phyloP scores from a whole-genome alignment of 768 basidiomycete species.

The Russula ochroleuca region DNA sequence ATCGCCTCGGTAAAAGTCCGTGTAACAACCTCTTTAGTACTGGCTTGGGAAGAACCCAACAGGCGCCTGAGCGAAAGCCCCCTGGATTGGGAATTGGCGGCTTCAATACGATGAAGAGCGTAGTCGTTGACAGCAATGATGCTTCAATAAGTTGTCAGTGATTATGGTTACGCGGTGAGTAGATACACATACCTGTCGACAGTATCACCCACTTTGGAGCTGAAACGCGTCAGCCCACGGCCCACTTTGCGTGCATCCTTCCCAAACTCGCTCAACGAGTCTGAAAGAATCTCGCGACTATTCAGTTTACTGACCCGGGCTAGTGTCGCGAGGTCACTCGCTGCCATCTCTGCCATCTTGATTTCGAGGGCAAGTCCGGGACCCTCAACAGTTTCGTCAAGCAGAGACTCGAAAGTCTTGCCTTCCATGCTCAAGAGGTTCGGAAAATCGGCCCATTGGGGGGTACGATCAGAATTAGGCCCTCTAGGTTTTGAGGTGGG shows the following conservation, averaged over 20 bases:
- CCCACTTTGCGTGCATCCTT: constrained; percentile 58
- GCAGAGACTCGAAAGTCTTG: constrained; percentile 56
- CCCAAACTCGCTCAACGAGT: constrained; percentile 50
- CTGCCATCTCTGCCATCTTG: constrained; percentile 76
- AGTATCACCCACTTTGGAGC: constrained; percentile 64
- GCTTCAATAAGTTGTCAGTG: constrained; percentile 35
- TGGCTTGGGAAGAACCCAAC: constrained; percentile 31
- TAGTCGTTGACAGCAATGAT: constrained; percentile 73
- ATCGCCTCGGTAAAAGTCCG: constrained; percentile 60
- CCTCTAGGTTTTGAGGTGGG: constrained; percentile 20
- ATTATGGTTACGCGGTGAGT: not conserved
- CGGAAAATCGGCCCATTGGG: constrained; percentile 57
- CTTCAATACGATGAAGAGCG: constrained; percentile 55
- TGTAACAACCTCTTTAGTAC: constrained; percentile 44
- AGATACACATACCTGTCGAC: constrained; percentile 57
- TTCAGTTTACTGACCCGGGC: constrained; percentile 60
- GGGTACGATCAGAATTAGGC: constrained; percentile 23
- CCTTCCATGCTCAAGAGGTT: constrained; percentile 56
- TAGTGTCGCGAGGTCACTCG: constrained; percentile 57
- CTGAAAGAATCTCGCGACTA: constrained; percentile 53
- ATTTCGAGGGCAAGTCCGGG: constrained; percentile 61
- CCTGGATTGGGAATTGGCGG: constrained; percentile 32
- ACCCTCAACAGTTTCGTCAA: constrained; percentile 55
- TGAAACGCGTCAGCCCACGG: constrained; percentile 55
- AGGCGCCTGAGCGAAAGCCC: constrained; percentile 29